phyloP scores from a whole-genome alignment of 345 rosid species.

The Geranium brycei region DNA sequence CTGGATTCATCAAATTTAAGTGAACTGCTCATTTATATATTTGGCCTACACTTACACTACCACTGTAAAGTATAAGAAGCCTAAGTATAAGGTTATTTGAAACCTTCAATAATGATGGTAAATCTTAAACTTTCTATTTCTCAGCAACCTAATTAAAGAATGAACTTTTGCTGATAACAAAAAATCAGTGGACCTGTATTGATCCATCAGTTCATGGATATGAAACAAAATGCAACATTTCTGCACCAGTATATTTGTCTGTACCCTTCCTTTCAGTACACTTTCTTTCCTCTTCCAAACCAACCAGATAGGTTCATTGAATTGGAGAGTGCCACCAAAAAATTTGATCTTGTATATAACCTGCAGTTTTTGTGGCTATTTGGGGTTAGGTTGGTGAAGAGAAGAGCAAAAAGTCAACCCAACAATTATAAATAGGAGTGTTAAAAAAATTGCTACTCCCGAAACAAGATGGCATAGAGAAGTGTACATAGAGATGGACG shows the following conservation, averaged over 20 bases:
- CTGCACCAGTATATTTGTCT: background rate
- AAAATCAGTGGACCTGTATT: background rate
- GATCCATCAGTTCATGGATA: background rate
- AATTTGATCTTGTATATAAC: no score
- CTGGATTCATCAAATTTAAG: no score
- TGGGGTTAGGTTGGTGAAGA: background rate
- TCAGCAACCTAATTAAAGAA: background rate
- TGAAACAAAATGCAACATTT: background rate
- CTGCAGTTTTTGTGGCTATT: background rate
- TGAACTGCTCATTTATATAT: background rate
- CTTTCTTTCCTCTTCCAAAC: no score
- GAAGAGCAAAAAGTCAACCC: background rate
- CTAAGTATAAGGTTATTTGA: background rate
- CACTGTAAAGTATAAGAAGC: background rate
- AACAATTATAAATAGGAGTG: background rate
- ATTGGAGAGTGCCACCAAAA: background rate
- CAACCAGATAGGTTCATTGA: background rate
- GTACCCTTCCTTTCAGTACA: background rate
- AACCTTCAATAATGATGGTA: background rate
- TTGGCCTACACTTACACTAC: background rate
- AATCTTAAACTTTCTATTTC: background rate
- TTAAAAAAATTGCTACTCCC: no score
- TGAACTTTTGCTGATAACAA: background rate
- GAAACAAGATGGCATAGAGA: no score
- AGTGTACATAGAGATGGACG: no score